Evolutionary conservation across 805 yeast species (phyloP).

Genomic region (Spathaspora hagerdaliae): DNA sequence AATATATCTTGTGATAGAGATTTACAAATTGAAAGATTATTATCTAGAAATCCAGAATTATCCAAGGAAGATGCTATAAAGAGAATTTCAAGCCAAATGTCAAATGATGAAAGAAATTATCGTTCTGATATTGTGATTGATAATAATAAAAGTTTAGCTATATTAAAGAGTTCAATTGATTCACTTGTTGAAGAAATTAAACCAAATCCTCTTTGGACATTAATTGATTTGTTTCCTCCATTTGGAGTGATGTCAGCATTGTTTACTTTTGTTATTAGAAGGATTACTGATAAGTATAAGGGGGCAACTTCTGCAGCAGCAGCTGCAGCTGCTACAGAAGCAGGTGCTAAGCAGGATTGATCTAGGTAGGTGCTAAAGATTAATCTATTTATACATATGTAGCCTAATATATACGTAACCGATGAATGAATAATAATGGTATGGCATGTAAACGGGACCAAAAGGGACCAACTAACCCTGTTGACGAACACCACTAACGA

Average conservation of each 20-base stretch:
- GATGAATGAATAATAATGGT: not conserved
- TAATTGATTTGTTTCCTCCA: conserved; percentile 24
- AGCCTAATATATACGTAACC: not conserved
- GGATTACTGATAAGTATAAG: conserved; percentile 16
- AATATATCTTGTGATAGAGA: conserved; percentile 61
- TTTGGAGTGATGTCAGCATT: conserved; percentile 21
- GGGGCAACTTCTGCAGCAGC: not conserved
- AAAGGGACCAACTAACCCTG: too few relatives aligned
- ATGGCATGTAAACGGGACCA: too few relatives aligned
- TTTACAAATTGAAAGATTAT: conserved; percentile 60
- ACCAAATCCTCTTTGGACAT: conserved; percentile 19
- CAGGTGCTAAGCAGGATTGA: too few relatives aligned
- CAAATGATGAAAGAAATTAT: conserved; percentile 49
- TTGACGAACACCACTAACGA: conserved; percentile 90
- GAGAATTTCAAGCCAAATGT: conserved; percentile 76
- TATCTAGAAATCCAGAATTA: conserved; percentile 64
- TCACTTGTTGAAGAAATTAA: conserved; percentile 19
- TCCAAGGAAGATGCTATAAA: conserved; percentile 61
- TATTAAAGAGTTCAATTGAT: conserved; percentile 19
- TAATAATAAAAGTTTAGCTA: conserved; percentile 42
- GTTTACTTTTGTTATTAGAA: conserved; percentile 16
- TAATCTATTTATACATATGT: too few relatives aligned
- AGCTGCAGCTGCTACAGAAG: too few relatives aligned
- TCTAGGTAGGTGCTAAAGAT: too few relatives aligned
- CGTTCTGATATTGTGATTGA: conserved; percentile 66